Evolutionary conservation across 768 basidiomycete species (phyloP).

Genomic region (Suillus spraguei): DNA sequence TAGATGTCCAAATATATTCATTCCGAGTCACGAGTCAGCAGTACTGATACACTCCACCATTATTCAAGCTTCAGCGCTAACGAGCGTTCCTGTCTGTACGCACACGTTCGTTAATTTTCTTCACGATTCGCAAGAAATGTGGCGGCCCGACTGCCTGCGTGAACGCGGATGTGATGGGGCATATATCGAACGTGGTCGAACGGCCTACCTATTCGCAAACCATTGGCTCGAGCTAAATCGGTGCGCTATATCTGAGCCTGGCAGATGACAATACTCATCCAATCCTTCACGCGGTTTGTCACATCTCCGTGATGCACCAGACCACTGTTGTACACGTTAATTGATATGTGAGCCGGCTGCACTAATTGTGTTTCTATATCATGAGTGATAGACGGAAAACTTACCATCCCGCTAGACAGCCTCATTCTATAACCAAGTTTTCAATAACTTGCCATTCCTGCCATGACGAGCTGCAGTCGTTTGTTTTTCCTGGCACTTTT

Average conservation of each 20-base stretch:
- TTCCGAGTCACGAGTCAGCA: too few species aligned
- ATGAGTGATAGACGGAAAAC: too few species aligned
- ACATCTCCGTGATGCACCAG: background rate
- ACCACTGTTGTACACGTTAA: background rate
- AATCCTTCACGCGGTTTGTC: background rate
- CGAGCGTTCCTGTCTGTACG: background rate
- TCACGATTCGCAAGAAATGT: background rate
- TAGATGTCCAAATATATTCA: too few species aligned
- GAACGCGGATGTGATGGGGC: background rate
- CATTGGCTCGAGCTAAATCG: background rate
- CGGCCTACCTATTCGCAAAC: background rate
- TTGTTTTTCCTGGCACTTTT: constrained; percentile 2
- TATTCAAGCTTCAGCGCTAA: background rate
- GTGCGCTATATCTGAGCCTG: background rate
- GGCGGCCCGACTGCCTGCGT: too few species aligned
- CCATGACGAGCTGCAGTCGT: background rate
- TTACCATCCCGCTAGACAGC: background rate
- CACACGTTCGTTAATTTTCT: background rate
- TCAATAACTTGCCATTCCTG: background rate
- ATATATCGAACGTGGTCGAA: constrained; percentile 1
- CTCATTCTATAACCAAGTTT: too few species aligned
- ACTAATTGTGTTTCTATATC: background rate
- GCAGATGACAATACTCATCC: background rate
- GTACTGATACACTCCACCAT: too few species aligned
- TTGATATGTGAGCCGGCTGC: background rate